phyloP scores from a whole-genome alignment of 129 eudicot species.

The Escallonia rubra region DNA sequence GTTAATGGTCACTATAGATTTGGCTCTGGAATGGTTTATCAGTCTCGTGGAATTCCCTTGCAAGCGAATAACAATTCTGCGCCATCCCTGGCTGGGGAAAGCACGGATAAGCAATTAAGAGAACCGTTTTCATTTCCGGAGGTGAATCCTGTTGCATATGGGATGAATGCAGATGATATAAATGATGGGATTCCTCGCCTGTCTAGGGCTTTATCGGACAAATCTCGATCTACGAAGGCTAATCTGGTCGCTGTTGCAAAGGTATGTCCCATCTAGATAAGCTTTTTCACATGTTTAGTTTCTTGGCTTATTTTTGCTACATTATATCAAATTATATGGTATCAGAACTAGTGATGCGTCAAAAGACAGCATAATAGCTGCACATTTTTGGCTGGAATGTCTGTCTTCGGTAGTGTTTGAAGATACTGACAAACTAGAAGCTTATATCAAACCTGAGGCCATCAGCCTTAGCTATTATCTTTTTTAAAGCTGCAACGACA shows the following conservation, averaged over 20 bases:
- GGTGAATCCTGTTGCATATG: slow-evolving; percentile 33
- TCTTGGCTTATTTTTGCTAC: neutral
- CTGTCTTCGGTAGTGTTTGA: neutral
- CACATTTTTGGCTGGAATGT: neutral
- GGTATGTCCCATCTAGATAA: slow-evolving; percentile 33
- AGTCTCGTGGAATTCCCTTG: slow-evolving; percentile 40
- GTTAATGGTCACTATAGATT: slow-evolving; percentile 43
- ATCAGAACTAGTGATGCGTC: neutral
- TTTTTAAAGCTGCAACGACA: neutral
- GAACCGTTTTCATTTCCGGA: slow-evolving; percentile 85
- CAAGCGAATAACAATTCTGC: slow-evolving; percentile 24
- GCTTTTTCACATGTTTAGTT: slow-evolving; percentile 1
- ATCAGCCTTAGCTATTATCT: neutral
- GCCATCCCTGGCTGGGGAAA: slow-evolving; percentile 23
- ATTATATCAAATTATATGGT: neutral
- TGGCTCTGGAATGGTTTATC: slow-evolving; percentile 48
- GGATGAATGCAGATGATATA: slow-evolving; percentile 32
- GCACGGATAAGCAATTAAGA: slow-evolving; percentile 29
- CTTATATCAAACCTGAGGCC: neutral
- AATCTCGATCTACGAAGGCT: slow-evolving; percentile 57
- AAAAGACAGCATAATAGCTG: neutral
- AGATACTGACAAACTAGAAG: neutral
- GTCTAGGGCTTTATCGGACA: slow-evolving; percentile 63
- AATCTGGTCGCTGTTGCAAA: slow-evolving; percentile 65
- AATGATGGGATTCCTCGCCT: slow-evolving; percentile 84